A percentile compares a stretch with the other conserved stretches of the same genome.
phyloP scores from a whole-genome alignment of 2,329 filamentous ascomycete species.

The Ophiobolus disseminans region DNA sequence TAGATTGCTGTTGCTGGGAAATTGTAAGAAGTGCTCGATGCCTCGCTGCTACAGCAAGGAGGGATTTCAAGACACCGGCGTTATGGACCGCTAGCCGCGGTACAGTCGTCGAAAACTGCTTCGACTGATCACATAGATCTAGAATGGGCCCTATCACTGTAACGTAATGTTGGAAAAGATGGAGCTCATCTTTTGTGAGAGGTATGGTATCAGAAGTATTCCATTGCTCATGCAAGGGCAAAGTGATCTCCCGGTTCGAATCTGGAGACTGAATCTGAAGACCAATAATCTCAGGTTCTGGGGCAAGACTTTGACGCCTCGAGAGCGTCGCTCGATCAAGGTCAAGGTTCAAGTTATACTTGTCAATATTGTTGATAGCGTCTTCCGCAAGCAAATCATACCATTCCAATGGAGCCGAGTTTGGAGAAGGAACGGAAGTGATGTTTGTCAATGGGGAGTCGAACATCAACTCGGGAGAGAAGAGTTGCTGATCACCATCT shows the following conservation, averaged over 20 bases:
- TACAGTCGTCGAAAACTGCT: conserved; percentile 46
- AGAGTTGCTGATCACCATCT: conserved; percentile 28
- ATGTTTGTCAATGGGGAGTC: conserved; percentile 40
- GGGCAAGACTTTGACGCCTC: conserved; percentile 32
- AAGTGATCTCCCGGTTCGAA: conserved; percentile 6
- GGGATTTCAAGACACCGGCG: conserved; percentile 63
- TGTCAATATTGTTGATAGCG: conserved; percentile 48
- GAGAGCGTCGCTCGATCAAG: conserved; percentile 36
- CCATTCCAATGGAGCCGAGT: conserved; percentile 57
- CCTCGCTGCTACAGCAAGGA: conserved; percentile 63
- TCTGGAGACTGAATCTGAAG: conserved; percentile 17
- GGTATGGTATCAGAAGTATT: conserved; percentile 29
- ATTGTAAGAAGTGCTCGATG: conserved; percentile 55
- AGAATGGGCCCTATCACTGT: conserved; percentile 49
- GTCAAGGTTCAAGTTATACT: conserved; percentile 42
- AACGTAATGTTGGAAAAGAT: conserved; percentile 51
- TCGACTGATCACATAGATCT: conserved; percentile 54
- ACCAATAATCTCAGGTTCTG: conserved; percentile 21
- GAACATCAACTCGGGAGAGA: conserved; percentile 42
- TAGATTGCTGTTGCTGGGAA: conserved; percentile 27
- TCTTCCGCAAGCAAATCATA: conserved; percentile 58
- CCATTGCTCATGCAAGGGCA: conserved; percentile 32
- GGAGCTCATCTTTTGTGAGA: conserved; percentile 47
- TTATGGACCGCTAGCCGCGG: conserved; percentile 57
- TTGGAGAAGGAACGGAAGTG: conserved; percentile 48